Percentiles rank a stretch among this genome's conserved stretches.
phyloP scores from a whole-genome alignment of 2,329 filamentous ascomycete species.

The Penicillium sp. region DNA sequence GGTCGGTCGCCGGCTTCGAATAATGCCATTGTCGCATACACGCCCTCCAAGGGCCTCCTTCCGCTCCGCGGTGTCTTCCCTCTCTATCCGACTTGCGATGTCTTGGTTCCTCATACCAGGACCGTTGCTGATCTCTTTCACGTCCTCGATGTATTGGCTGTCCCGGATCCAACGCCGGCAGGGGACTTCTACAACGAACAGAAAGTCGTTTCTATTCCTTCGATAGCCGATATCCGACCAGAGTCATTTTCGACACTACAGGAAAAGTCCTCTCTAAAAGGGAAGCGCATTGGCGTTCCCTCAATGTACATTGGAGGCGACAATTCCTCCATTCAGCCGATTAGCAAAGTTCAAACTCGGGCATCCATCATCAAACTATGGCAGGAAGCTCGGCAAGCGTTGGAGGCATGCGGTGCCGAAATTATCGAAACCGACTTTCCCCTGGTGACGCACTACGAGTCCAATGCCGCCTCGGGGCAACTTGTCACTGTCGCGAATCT shows the following conservation, averaged over 20 bases:
- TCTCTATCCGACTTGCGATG: slow-evolving; percentile 57
- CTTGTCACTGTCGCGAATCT: slow-evolving; percentile 44
- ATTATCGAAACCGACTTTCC: slow-evolving; percentile 37
- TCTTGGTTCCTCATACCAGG: slow-evolving; percentile 54
- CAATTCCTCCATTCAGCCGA: slow-evolving; percentile 30
- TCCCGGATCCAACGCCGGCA: slow-evolving; percentile 39
- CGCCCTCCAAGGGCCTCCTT: slow-evolving; percentile 54
- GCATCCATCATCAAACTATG: slow-evolving; percentile 40
- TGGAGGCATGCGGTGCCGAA: slow-evolving; percentile 34
- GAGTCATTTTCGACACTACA: slow-evolving; percentile 34
- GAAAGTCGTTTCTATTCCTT: slow-evolving; percentile 43
- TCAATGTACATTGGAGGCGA: slow-evolving; percentile 51
- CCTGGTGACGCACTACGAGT: slow-evolving; percentile 31
- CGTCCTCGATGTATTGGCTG: slow-evolving; percentile 50
- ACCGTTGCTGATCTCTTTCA: slow-evolving; percentile 52
- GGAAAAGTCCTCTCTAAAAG: slow-evolving; percentile 34
- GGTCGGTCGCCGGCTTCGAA: slow-evolving; percentile 58
- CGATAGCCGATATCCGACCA: slow-evolving; percentile 31
- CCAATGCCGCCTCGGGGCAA: slow-evolving; percentile 32
- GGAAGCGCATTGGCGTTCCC: slow-evolving; percentile 51
- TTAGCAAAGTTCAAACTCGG: slow-evolving; percentile 39
- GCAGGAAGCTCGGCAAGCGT: slow-evolving; percentile 25
- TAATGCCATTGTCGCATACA: slow-evolving; percentile 57
- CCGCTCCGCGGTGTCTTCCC: slow-evolving; percentile 56
- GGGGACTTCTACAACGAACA: slow-evolving; percentile 59